These are phyloP conservation scores for Psilocybe cyanescens DNA, from an alignment of 768 basidiomycete genomes.

Conservation along the genomic window DNA sequence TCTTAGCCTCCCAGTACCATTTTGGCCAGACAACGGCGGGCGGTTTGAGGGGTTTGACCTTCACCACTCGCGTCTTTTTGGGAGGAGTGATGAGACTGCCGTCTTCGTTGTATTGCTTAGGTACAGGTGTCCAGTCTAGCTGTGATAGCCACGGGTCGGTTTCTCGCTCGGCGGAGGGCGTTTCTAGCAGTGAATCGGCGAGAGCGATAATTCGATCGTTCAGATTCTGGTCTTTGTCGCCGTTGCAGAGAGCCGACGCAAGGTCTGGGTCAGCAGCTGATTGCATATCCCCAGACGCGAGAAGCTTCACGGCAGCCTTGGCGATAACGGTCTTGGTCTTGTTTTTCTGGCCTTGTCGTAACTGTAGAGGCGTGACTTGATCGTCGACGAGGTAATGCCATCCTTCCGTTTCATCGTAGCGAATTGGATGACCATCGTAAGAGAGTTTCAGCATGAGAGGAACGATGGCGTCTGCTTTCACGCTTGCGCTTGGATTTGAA, in stretches of 20 bases:
- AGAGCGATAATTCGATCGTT: constrained; percentile 41
- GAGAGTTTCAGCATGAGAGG: constrained; percentile 71
- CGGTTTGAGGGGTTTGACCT: constrained; percentile 40
- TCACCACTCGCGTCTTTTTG: constrained; percentile 25
- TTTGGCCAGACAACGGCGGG: constrained; percentile 82
- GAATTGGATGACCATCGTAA: constrained; percentile 64
- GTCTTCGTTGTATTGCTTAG: not conserved
- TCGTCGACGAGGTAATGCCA: constrained; percentile 64
- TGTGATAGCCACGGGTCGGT: constrained; percentile 62
- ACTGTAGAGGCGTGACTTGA: constrained; percentile 44
- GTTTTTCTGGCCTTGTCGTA: constrained; percentile 46
- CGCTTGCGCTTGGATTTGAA: constrained; percentile 42
- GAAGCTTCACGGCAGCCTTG: constrained; percentile 49
- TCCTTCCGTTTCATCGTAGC: constrained; percentile 52
- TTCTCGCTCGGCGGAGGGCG: constrained; percentile 19
- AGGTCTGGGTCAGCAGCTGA: constrained; percentile 43
- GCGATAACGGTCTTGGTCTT: constrained; percentile 45
- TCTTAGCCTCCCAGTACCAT: constrained; percentile 94
- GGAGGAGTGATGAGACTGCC: constrained; percentile 24
- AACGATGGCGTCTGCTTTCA: constrained; percentile 53
- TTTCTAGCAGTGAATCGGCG: constrained; percentile 38
- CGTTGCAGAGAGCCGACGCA: constrained; percentile 48
- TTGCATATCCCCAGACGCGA: constrained; percentile 46
- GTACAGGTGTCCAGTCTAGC: constrained; percentile 65
- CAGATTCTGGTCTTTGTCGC: constrained; percentile 38